A percentile compares a stretch with the other conserved stretches of the same genome.
phyloP scores from a whole-genome alignment of 345 rosid species.

The Populus tremula region DNA sequence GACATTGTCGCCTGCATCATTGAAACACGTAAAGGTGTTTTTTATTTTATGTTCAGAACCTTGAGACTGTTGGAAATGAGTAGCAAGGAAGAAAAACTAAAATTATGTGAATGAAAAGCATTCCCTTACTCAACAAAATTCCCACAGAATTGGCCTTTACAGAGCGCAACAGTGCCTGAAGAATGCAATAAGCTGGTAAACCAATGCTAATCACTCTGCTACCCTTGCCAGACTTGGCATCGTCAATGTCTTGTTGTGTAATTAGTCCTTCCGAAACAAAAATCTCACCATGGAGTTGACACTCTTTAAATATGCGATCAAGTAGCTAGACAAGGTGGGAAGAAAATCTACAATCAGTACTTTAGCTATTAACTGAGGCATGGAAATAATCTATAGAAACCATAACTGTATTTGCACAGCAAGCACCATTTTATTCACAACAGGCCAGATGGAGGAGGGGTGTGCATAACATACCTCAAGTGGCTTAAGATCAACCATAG shows the following conservation, averaged over 20 bases:
- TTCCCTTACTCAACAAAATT: constrained; percentile 61
- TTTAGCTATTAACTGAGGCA: neutral
- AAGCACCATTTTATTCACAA: neutral
- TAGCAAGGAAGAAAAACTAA: neutral
- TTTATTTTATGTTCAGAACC: neutral
- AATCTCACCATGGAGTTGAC: constrained; percentile 54
- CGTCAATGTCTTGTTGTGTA: constrained; percentile 72
- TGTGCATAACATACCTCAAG: constrained; percentile 48
- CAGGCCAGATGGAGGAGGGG: neutral
- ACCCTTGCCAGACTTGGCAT: constrained; percentile 61
- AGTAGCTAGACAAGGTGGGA: constrained; percentile 50
- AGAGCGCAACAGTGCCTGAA: constrained; percentile 61
- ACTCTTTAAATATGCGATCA: constrained; percentile 55
- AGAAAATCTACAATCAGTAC: constrained; percentile 21
- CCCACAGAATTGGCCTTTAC: constrained; percentile 58
- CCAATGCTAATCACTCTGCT: constrained; percentile 73
- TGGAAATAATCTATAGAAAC: neutral
- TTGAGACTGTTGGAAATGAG: neutral
- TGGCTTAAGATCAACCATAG: constrained; percentile 68
- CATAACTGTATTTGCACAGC: neutral
- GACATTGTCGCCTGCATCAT: constrained; percentile 47
- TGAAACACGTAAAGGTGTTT: constrained; percentile 1
- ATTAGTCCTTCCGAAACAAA: constrained; percentile 70
- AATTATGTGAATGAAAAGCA: neutral
- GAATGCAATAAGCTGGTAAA: constrained; percentile 82